Conservation (phyloP, 257 asterid species). For the Petrea volubilis region DNA sequence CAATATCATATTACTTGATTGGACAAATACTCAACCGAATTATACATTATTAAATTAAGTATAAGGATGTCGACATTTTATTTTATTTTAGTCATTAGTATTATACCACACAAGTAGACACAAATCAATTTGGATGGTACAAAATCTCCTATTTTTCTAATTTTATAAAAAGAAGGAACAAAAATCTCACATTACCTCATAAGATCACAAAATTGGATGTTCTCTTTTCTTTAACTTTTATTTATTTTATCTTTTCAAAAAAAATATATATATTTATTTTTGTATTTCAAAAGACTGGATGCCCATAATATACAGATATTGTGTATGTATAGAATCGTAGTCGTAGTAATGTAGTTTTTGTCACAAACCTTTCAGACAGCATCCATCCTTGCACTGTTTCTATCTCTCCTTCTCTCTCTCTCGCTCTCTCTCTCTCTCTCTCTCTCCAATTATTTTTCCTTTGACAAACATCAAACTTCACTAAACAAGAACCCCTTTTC, state of each 20-base stretch:
- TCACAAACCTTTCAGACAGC: constrained; percentile 44
- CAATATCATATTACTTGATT: too few species aligned
- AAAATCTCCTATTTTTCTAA: too few species aligned
- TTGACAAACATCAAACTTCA: constrained; percentile 60
- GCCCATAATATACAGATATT: not conserved
- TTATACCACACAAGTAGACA: too few species aligned
- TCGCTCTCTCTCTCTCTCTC: constrained; percentile 13
- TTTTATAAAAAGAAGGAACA: not conserved
- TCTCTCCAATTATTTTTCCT: constrained; percentile 54
- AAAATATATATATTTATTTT: too few species aligned
- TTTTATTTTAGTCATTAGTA: too few species aligned
- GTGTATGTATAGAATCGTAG: constrained; percentile 10
- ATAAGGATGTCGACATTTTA: too few species aligned
- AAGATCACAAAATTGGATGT: not conserved
- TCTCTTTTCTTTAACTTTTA: not conserved
- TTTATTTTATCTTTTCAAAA: not conserved
- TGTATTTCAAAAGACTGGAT: not conserved
- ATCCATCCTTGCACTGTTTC: constrained; percentile 12
- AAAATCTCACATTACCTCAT: not conserved
- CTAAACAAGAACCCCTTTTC: constrained; percentile 41
- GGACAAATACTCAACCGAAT: too few species aligned
- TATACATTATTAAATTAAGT: too few species aligned
- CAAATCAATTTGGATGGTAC: too few species aligned
- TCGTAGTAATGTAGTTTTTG: constrained; percentile 26
- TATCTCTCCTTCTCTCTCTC: too few species aligned